These are phyloP conservation scores for Agapanthus africanus DNA, from an alignment of 106 monocot species.

Conservation along the genomic window DNA sequence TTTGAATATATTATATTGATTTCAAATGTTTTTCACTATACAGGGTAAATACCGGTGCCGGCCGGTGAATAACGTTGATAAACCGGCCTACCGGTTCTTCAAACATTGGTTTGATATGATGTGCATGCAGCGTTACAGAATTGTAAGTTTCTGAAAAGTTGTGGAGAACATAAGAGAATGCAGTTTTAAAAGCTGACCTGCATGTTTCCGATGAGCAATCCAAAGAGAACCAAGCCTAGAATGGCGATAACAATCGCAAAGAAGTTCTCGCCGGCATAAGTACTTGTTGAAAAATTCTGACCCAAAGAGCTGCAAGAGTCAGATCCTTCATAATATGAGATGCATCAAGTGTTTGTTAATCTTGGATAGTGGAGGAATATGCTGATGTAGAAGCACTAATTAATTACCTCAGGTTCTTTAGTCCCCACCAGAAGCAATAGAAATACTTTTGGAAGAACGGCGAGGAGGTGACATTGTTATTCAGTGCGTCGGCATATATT, in stretches of 20 bases:
- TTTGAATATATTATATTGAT: too few species aligned
- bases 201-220: conserved; percentile 57
- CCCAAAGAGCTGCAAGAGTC: conserved; percentile 34
- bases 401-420: conserved; percentile 42
- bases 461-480: conserved; percentile 17
- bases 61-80: too few species aligned
- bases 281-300: conserved; percentile 45
- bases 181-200: conserved; percentile 19
- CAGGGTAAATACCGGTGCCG: too few species aligned
- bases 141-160: too few species aligned
- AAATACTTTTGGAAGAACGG: conserved; percentile 43
- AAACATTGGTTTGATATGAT: too few species aligned
- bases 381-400: neutral
- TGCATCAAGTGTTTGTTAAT: neutral
- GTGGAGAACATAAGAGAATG: neutral
- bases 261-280: conserved; percentile 30
- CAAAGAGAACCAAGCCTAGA: conserved; percentile 53
- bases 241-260: conserved; percentile 49
- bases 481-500: conserved; percentile 61
- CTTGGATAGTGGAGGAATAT: neutral
- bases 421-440: conserved; percentile 63
- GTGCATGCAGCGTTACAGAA: too few species aligned
- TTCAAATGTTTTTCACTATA: too few species aligned
- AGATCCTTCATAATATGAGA: neutral
- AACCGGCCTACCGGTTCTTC: too few species aligned